Conservation (phyloP, 148 eudicot genomes). For the Rhododendron vialii region DNA sequence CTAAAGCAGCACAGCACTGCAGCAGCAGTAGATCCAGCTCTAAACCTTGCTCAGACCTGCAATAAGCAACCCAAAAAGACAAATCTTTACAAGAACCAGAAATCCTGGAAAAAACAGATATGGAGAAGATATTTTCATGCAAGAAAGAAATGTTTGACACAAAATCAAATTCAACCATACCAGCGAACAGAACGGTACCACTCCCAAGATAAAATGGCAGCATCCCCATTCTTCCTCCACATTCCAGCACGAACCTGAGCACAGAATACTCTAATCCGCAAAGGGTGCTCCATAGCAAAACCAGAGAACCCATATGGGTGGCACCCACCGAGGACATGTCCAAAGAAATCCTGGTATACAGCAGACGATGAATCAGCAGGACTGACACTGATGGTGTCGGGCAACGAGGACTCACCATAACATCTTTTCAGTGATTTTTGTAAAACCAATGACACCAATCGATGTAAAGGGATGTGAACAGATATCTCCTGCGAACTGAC, state of each 20-base stretch:
- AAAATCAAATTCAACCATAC: slow-evolving; percentile 31
- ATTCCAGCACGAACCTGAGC: slow-evolving; percentile 95
- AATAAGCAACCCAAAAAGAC: slow-evolving; percentile 10
- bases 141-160: background rate
- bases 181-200: slow-evolving; percentile 91
- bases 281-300: slow-evolving; percentile 89
- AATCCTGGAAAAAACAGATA: background rate
- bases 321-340: slow-evolving; percentile 61
- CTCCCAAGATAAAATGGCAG: slow-evolving; percentile 61
- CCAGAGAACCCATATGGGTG: slow-evolving; percentile 91
- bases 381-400: slow-evolving; percentile 16
- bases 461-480: slow-evolving; percentile 80
- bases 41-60: slow-evolving; percentile 81
- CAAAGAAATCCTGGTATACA: slow-evolving; percentile 44
- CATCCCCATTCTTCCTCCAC: slow-evolving; percentile 98
- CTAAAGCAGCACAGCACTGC: slow-evolving; percentile 97
- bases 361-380: slow-evolving; percentile 31
- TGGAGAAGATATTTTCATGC: background rate
- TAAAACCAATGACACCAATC: slow-evolving; percentile 65
- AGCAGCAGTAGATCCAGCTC: slow-evolving; percentile 86
- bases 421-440: slow-evolving; percentile 58
- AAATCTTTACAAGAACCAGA: slow-evolving; percentile 1
- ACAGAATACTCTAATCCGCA: slow-evolving; percentile 88
- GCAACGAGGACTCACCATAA: slow-evolving; percentile 43
- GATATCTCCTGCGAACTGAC: slow-evolving; percentile 83